Evolutionary conservation across 768 basidiomycete genomes (phyloP), one percentile per base, ranked within the genome.

Genomic region (Tylopilus balloui): DNA sequence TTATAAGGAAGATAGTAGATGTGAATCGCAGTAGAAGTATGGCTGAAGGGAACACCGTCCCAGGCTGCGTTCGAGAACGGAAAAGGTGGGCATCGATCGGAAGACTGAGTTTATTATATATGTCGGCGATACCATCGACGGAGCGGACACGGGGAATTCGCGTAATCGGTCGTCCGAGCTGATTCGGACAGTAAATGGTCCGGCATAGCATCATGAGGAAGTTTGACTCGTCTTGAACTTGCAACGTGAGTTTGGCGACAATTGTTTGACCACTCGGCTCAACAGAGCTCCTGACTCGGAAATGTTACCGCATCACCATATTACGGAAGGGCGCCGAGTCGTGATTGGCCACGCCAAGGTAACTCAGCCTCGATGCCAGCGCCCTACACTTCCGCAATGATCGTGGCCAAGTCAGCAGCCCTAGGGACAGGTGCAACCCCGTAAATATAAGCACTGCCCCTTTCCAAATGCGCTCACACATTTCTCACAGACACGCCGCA

Each of bases 21-120:
- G 47, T 53, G 52, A 47, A 49, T 43, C 48, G 61, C 51, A 31
- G 51, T 25, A 45, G 56, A 55, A 52, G 50, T 39, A 48, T 27
- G 38, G 47, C 36, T 41, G 57, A 58, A n/a, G n/a, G n/a, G n/a
- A n/a, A 54, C 47, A 58, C 61, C 62, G 57, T 60, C 43, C 32
- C 55, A 53, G 58, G 55, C 48, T 19, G 53, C 42, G 42, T 60
- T 53, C 50, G 54, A 43, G 50, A 53, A 45, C 52, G 46, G 51
- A 53, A 50, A 52, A 46, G 47, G 51, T 42, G 51, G 44, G 28
- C 43, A 47, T 53, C 53, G 51, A 52, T 55, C 61, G 55, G 50
- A 45, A 23, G 49, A 32, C 32, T 1, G 6, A 37, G 20, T 40
- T 53, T 43, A 42, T 54, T 65, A 66, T 67, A 68, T 68, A 62